Conservation (phyloP, 331 rosid species). For the Pyrus hybrid region DNA sequence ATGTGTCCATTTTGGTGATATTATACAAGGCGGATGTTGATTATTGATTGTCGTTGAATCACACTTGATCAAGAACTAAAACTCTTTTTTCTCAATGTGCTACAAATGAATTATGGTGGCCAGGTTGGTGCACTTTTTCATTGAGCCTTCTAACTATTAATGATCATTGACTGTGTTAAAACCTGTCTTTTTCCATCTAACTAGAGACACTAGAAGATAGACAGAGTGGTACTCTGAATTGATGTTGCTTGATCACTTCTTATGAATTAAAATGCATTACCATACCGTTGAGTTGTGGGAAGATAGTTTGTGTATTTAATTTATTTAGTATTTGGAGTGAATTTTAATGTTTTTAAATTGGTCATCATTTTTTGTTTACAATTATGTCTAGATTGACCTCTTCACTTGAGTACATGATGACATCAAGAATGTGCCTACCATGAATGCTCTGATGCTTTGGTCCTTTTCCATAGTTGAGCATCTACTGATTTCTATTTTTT, state of each 20-base stretch:
- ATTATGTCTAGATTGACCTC: not conserved
- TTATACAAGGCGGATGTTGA: too few relatives aligned
- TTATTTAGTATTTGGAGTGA: not conserved
- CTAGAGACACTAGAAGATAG: too few relatives aligned
- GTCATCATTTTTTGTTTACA: not conserved
- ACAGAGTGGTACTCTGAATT: not conserved
- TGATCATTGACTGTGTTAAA: too few relatives aligned
- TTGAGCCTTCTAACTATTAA: too few relatives aligned
- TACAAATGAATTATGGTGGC: slow-evolving; percentile 84
- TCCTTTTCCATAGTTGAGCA: not conserved
- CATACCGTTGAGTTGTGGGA: not conserved
- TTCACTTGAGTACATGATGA: not conserved
- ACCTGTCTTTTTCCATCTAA: too few relatives aligned
- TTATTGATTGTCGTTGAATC: too few relatives aligned
- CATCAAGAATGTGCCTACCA: not conserved
- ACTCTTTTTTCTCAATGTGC: slow-evolving; percentile 73
- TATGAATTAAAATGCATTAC: not conserved
- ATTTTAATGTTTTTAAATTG: not conserved
- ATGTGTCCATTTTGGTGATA: too few relatives aligned
- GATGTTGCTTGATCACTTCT: not conserved
- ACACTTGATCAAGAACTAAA: slow-evolving; percentile 55
- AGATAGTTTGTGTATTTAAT: not conserved
- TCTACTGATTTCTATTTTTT: not conserved
- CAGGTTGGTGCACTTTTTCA: slow-evolving; percentile 48
- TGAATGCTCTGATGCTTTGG: not conserved